phyloP scores from a whole-genome alignment of 805 yeast genomes.

The Yarrowia hollandica region DNA sequence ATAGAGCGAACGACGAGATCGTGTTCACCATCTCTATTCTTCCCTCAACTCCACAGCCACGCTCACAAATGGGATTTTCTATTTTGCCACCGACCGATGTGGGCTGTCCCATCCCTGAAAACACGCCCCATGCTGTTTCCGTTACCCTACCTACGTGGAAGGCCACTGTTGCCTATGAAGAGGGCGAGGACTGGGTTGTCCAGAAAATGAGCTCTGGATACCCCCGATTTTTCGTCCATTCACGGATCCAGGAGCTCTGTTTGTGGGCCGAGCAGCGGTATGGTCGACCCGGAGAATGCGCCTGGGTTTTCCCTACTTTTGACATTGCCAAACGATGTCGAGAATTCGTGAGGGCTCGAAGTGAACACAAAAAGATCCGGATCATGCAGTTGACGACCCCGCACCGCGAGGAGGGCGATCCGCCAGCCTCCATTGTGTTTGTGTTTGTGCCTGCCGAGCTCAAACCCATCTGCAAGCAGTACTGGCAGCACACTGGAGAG shows the following conservation, averaged over 20 bases:
- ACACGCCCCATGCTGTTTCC: slow-evolving; percentile 89
- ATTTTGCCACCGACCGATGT: slow-evolving; percentile 48
- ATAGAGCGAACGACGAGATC: background rate
- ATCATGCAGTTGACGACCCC: slow-evolving; percentile 73
- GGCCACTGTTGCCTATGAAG: slow-evolving; percentile 88
- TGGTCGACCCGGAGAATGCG: slow-evolving; percentile 75
- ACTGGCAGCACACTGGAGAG: slow-evolving; percentile 98
- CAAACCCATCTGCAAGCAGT: slow-evolving; percentile 69
- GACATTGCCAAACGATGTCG: slow-evolving; percentile 82
- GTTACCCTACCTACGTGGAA: slow-evolving; percentile 96
- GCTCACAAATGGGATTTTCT: background rate
- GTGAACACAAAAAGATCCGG: slow-evolving; percentile 47
- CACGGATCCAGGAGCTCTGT: slow-evolving; percentile 41
- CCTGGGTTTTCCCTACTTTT: slow-evolving; percentile 76
- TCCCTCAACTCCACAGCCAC: background rate
- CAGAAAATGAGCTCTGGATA: slow-evolving; percentile 80
- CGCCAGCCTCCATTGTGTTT: slow-evolving; percentile 58
- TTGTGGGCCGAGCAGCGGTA: slow-evolving; percentile 54
- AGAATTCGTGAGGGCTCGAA: slow-evolving; percentile 56
- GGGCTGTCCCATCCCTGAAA: slow-evolving; percentile 86
- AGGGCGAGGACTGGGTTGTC: slow-evolving; percentile 80
- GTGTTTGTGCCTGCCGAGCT: slow-evolving; percentile 70
- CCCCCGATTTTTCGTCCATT: slow-evolving; percentile 54
- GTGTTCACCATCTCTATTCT: background rate
- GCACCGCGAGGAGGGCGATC: slow-evolving; percentile 31